Evolutionary conservation across 768 basidiomycete species (phyloP).

Genomic region (Russula dissimulans): DNA sequence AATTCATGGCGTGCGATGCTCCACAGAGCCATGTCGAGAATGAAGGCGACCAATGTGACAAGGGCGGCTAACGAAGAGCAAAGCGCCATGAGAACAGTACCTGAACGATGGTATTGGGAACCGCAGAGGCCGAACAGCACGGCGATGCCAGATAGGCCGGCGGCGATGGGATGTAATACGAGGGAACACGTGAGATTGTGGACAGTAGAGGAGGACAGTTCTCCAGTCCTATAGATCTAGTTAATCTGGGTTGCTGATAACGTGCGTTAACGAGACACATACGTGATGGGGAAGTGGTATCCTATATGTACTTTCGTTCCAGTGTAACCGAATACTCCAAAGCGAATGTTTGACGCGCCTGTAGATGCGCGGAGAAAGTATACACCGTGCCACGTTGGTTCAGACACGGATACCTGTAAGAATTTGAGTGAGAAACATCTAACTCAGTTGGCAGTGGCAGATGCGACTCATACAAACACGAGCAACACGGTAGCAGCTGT

Average conservation of each 20-base stretch:
- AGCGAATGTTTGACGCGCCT: constrained; percentile 35
- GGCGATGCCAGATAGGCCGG: constrained; percentile 55
- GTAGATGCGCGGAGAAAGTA: constrained; percentile 53
- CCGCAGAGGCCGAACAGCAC: constrained; percentile 64
- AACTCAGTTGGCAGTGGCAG: neutral
- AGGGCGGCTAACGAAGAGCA: constrained; percentile 56
- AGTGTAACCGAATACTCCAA: constrained; percentile 74
- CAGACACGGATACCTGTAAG: constrained; percentile 55
- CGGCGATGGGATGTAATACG: constrained; percentile 76
- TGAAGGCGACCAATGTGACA: constrained; percentile 55
- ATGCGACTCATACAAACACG: constrained; percentile 45
- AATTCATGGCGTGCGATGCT: constrained; percentile 56
- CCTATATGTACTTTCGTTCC: constrained; percentile 48
- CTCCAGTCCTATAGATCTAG: constrained; percentile 29
- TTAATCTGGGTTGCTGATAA: neutral
- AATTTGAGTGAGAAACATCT: neutral
- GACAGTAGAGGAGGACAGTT: constrained; percentile 43
- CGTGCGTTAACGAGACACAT: constrained; percentile 21
- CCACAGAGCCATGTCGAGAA: constrained; percentile 77
- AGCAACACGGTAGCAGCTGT: constrained; percentile 64
- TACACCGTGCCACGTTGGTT: constrained; percentile 64
- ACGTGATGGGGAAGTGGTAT: constrained; percentile 48
- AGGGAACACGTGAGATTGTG: constrained; percentile 65
- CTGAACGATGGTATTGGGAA: constrained; percentile 49
- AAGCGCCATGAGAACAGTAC: constrained; percentile 73